Conservation (phyloP, 2,329 filamentous ascomycete genomes). For the Sporothrix schenckii region DNA sequence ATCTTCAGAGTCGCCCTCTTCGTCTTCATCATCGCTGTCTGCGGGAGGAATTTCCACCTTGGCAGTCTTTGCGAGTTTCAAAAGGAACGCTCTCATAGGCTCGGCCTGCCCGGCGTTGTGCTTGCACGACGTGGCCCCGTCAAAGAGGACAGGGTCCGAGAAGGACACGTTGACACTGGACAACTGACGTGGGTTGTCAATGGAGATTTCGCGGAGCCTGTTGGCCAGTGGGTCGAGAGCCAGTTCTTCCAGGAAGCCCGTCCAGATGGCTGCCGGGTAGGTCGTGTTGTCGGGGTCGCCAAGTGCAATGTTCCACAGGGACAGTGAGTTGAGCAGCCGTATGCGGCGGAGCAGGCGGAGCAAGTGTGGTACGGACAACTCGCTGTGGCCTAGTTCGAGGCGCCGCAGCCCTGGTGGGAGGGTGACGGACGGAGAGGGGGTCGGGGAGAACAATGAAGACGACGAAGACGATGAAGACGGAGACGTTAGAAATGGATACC, state of each 20-base stretch:
- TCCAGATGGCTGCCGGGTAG: not conserved
- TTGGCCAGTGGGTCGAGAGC: not conserved
- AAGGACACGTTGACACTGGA: not conserved
- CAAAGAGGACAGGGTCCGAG: not conserved
- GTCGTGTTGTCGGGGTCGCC: not conserved
- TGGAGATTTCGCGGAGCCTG: not conserved
- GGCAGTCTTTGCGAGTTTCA: not conserved
- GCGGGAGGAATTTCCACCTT: not conserved
- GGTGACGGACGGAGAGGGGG: not conserved
- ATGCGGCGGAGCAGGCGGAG: constrained; percentile 2
- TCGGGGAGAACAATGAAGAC: too few species aligned
- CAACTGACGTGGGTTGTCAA: not conserved
- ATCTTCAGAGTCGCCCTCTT: not conserved
- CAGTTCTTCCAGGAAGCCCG: not conserved
- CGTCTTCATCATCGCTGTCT: not conserved
- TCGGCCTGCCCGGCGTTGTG: not conserved
- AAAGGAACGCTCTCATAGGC: not conserved
- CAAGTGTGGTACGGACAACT: not conserved
- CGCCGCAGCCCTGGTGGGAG: not conserved
- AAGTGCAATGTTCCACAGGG: not conserved
- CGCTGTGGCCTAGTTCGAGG: not conserved
- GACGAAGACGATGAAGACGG: not conserved
- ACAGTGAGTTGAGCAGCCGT: not conserved
- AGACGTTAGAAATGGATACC: not conserved
- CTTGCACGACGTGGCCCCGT: not conserved